Evolutionary conservation across 768 basidiomycete genomes (phyloP), one percentile per base, ranked within the genome.

Genomic region (Auriscalpium microsporum): DNA sequence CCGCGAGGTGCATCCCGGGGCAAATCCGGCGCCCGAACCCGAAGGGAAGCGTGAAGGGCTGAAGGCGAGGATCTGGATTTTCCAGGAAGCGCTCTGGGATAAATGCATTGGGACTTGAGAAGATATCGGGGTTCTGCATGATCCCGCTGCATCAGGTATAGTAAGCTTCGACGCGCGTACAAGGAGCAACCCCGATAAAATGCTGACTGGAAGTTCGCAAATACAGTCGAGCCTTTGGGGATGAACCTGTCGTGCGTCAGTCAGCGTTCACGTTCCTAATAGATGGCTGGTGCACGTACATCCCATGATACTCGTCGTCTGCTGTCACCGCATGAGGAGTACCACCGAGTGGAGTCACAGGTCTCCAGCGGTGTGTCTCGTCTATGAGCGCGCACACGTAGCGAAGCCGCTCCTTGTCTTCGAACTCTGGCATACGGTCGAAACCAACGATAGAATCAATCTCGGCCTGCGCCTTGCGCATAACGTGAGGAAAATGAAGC

Each of bases 401-500:
- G 10, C 59, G 61, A 21, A 62, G 56, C 5, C 49, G 35, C 8
- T 59, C 56, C 16, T 45, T 19, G 37, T 62, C 61, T 9, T 51
- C 45, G 17, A 50, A 60, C 7, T 50, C 54, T 11, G 58, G 59
- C 40, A 62, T 38, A 13, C 53, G 40, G 10, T 48, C 46, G 42
- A 10, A 16, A 4, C 53, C 53, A 8, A 54, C 35, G 23, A 54
- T 45, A 6, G n/a, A 16, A 33, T 62, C 55, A 8, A 63, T 21
- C 38, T 63, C 58, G n/a, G 56, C 48, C 45, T 61, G 61, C 13
- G 53, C 56, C 33, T 53, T 62, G 9, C 50, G 49, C 37, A 66
- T 58, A n/a, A 65, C 62, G 1, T 42, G 53, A 2, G 70, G 69
- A 47, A 63, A 58, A 46, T 67, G 62, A 17, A 61, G 58, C 69